Evolutionary conservation across 2,329 filamentous ascomycete species (phyloP), one percentile per base, ranked within the genome.

Genomic region (Colletotrichum zoysiae): DNA sequence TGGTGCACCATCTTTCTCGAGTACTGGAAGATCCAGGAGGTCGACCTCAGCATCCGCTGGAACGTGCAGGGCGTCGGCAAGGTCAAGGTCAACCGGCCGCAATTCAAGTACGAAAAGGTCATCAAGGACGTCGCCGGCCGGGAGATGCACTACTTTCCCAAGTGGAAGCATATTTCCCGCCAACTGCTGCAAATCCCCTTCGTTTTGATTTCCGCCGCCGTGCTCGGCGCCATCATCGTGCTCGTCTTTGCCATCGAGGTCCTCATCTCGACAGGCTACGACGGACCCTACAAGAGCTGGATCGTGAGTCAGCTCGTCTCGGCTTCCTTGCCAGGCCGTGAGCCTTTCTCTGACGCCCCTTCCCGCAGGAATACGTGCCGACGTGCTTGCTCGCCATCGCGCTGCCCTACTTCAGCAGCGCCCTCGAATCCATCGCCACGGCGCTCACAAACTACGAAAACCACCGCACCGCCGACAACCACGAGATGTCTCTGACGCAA

Each of bases 1-100:
- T 94, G 92, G 89, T 91, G 91, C 75, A 89, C 91, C 9, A 84
- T 93, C 4, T 95, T 95, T 74, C 87, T 94, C 16, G 93, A 95
- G 77, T 94, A 90, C 79, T 95, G 93, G 93, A 94, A 93, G 80
- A 88, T 93, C 58, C 89, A 91, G 73, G 91, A 95, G 78, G 83
- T 87, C 4, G 92, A 95, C 74, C 85, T 95, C 1, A 87, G 88
- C 61, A 86, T 94, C 26, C 87, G 92, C 57, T 95, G 93, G 93
- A 87, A 88, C 26, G 92, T 94, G 9, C 88, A 88, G 65, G 90
- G 91, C 11, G 90, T 95, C 5, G 90, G 89, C 6, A 84, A 83
- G 44, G 88, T 94, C 67, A 91, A 94, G 75, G 85, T 87, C 53
- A 91, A 90, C 74, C 86, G 92, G 11, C 85, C 86, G 16, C 86